Percentiles rank a stretch among this genome's conserved stretches.
phyloP scores from a whole-genome alignment of 192 early-diverging fungal species.

The Dissophora ornata region DNA sequence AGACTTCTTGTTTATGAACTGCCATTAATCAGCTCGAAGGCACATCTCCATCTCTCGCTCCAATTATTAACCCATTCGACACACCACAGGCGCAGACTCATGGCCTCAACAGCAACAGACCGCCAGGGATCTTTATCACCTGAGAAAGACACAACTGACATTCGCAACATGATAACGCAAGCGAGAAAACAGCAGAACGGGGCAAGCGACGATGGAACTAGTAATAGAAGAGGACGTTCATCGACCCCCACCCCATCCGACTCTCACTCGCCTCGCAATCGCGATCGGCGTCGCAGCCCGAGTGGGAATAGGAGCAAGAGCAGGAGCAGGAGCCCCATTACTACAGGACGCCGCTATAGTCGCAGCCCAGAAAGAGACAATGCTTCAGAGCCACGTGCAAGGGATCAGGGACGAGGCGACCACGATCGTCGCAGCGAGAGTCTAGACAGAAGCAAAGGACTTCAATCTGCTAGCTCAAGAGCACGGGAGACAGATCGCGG shows the following conservation, averaged over 20 bases:
- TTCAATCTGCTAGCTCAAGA: too few relatives aligned
- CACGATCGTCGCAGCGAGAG: background rate
- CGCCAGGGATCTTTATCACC: constrained; percentile 1
- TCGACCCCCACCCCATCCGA: background rate
- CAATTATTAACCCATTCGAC: too few relatives aligned
- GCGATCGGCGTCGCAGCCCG: background rate
- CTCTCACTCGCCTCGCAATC: background rate
- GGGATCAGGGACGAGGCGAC: too few relatives aligned
- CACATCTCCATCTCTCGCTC: too few relatives aligned
- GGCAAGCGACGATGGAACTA: background rate
- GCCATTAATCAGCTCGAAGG: too few relatives aligned
- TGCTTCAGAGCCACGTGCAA: too few relatives aligned
- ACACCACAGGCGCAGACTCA: background rate
- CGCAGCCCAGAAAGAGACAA: background rate
- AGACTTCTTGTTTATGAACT: too few relatives aligned
- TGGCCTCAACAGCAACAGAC: constrained; percentile 10
- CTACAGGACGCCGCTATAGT: background rate
- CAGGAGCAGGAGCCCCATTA: background rate
- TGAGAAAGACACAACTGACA: background rate
- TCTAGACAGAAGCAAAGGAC: background rate
- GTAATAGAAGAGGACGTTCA: background rate
- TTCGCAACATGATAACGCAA: constrained; percentile 10
- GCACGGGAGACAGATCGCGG: too few relatives aligned
- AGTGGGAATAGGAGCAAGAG: background rate
- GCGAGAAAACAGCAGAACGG: background rate